A percentile compares a stretch with the other conserved stretches of the same genome.
Conservation (phyloP, 495 filamentous ascomycete species). For the Aspergillus affinis region DNA sequence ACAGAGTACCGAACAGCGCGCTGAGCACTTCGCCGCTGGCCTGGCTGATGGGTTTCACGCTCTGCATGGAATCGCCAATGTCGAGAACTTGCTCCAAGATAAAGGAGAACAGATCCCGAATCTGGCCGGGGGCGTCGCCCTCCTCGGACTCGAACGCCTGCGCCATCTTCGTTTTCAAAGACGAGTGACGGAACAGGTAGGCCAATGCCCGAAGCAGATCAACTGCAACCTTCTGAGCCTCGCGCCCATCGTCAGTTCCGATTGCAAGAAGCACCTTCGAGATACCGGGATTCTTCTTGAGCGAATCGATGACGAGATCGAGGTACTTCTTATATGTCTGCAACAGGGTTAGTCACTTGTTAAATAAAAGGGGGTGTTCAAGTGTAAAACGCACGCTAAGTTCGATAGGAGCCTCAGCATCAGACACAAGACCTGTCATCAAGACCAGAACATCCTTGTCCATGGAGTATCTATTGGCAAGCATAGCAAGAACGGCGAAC, state of each 20-base stretch:
- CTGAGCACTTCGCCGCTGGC: constrained; percentile 68
- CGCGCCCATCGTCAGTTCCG: constrained; percentile 58
- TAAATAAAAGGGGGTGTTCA: not conserved
- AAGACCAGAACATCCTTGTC: constrained; percentile 45
- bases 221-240: constrained; percentile 58
- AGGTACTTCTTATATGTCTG: constrained; percentile 70
- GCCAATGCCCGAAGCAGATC: constrained; percentile 57
- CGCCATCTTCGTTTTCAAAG: constrained; percentile 43
- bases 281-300: constrained; percentile 66
- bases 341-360: constrained; percentile 12
- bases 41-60: constrained; percentile 59
- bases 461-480: constrained; percentile 45
- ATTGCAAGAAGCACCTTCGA: constrained; percentile 67
- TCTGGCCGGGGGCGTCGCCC: constrained; percentile 50
- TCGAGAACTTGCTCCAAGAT: constrained; percentile 67
- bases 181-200: constrained; percentile 45
- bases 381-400: constrained; percentile 41
- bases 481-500: constrained; percentile 48
- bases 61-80: constrained; percentile 59
- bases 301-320: constrained; percentile 66
- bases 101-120: constrained; percentile 65
- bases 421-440: constrained; percentile 43
- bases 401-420: constrained; percentile 63
- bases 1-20: constrained; percentile 72
- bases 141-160: constrained; percentile 37